Base-by-base conservation (phyloP, 2,329 filamentous ascomycete species). In the Venturia pyrina region DNA sequence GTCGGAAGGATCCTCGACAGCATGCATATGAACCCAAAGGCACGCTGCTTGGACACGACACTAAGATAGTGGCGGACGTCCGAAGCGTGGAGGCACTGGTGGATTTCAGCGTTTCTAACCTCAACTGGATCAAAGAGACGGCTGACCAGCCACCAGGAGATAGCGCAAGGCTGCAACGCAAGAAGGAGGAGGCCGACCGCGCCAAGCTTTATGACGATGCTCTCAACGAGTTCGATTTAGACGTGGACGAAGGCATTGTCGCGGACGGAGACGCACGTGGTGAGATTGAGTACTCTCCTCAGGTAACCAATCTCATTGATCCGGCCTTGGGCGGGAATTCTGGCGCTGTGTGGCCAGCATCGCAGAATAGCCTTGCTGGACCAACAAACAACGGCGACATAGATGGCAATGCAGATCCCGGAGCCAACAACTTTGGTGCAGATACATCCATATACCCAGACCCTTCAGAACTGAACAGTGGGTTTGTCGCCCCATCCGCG, bases 81-180 rank as follows among this genome's bases (percentile, higher is more conserved):
- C 87, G 95, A 67, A 97, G 93, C 72, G 87, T 96, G 6, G 93
- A 98, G 75, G 88, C 87, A 32, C 82, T 98, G 28, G 91, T 98
- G 10, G 92, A 98, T 73, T 97, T 97, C 75, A 87, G 90, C 34
- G 82, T 90, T 50, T 93, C 96, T 64, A 99, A 99, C 74, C 80
- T 96, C 34, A 85, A 83, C 53, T 97, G 92, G 91, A 79, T 98
- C 61, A 83, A 84, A 64, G 86, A 86, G 40, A 75, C 80, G 21
- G 77, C 78, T 43, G 73, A 66, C 74, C 77, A 78, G 7, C 73
- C 75, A 19, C 77, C 79, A 37, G 73, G 84, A 66, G 76, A 77
- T 65, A 78, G 77, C 66, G 80, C 81, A 37, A 77, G 79, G 21
- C 8, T 62, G 37, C 21, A 62, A 17, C 37, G 43, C 7, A 62